Conservation (phyloP, 257 asterid species). For the Solanum neorickii region DNA sequence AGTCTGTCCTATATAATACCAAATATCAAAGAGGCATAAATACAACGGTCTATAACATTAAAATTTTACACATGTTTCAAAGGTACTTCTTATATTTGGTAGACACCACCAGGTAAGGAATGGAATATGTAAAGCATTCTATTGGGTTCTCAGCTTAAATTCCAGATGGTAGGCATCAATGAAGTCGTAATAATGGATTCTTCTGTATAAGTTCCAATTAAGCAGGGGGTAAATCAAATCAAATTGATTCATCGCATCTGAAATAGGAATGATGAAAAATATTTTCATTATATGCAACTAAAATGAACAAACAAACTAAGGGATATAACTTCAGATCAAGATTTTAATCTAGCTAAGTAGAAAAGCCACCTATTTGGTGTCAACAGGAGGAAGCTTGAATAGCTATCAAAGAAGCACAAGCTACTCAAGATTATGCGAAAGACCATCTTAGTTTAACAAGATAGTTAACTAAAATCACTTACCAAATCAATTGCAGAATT, state of each 20-base stretch:
- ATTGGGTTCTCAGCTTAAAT: neutral
- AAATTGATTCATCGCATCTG: neutral
- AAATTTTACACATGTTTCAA: neutral
- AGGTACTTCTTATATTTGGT: neutral
- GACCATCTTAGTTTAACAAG: neutral
- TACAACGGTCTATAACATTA: neutral
- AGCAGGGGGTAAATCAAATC: neutral
- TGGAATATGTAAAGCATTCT: neutral
- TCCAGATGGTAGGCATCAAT: neutral
- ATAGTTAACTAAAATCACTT: conserved; percentile 1
- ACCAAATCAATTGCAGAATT: conserved; percentile 52
- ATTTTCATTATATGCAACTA: neutral
- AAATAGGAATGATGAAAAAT: neutral
- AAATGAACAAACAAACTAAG: neutral
- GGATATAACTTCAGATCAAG: neutral
- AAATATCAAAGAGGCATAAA: neutral
- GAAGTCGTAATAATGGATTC: neutral
- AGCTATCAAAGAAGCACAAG: neutral
- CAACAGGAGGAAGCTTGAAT: neutral
- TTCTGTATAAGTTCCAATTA: neutral
- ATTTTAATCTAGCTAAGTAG: neutral
- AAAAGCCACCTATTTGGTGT: neutral
- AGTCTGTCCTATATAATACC: no score
- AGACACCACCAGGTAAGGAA: neutral
- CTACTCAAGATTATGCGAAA: neutral